Conservation (phyloP, 176 grass and related monocot species). For the Rhynchospora tenuis region DNA sequence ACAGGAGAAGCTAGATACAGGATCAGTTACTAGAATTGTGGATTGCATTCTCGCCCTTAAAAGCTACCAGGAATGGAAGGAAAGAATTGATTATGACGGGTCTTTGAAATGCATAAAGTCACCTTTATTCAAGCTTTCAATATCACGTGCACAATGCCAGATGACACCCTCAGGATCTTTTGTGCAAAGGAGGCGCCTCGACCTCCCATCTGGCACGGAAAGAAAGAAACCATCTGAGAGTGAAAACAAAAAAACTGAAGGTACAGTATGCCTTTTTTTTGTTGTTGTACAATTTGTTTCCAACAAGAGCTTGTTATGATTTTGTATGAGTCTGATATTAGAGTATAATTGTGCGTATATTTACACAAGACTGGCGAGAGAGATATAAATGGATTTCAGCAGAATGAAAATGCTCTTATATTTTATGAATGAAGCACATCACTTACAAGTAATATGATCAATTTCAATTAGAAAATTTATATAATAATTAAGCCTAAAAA, state of each 20-base stretch:
- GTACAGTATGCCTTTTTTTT: constrained; percentile 25
- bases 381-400: not conserved
- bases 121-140: constrained; percentile 42
- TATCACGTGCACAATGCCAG: constrained; percentile 15
- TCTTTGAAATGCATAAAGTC: constrained; percentile 59
- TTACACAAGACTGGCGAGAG: too few species aligned
- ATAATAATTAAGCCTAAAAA: not conserved
- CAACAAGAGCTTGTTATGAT: not conserved
- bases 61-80: constrained; percentile 56
- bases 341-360: not conserved
- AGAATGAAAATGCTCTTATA: not conserved
- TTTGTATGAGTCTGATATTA: not conserved
- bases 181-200: constrained; percentile 29
- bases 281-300: not conserved
- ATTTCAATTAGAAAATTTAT: not conserved
- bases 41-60: constrained; percentile 75
- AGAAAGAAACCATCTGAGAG: constrained; percentile 29
- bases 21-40: constrained; percentile 58
- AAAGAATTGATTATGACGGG: constrained; percentile 29
- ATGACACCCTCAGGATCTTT: constrained; percentile 27
- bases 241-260: constrained; percentile 34
- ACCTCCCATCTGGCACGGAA: constrained; percentile 29
- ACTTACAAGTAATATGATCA: not conserved
- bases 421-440: not conserved
- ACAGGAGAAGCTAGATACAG: constrained; percentile 61